Conservation (phyloP, 2,329 filamentous ascomycete species). For the Lecanicillium sp. region DNA sequence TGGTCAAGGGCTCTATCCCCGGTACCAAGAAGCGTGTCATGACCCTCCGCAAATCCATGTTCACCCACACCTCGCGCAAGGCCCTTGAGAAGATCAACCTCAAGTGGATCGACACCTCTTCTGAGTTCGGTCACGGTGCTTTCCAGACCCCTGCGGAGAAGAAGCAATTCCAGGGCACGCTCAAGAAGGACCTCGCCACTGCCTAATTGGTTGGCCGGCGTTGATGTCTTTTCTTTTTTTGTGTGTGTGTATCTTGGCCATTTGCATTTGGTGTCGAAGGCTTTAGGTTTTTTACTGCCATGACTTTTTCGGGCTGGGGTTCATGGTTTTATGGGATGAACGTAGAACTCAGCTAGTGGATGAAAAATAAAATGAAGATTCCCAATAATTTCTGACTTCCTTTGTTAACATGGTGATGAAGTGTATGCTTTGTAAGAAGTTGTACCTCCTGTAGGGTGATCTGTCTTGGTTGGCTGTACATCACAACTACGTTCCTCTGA, state of each 20-base stretch:
- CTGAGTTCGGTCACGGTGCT: conserved; percentile 99
- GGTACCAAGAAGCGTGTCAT: conserved; percentile 99
- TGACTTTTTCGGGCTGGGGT: conserved; percentile 24
- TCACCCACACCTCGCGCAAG: conserved; percentile 89
- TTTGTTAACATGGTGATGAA: too few relatives aligned
- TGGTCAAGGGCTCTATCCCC: conserved; percentile 95
- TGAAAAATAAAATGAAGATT: conserved; percentile 26
- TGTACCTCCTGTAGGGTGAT: too few relatives aligned
- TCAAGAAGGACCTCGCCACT: conserved; percentile 87
- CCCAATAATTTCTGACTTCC: conserved; percentile 13
- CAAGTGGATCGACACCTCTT: conserved; percentile 99
- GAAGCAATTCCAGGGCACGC: conserved; percentile 91
- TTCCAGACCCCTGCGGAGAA: conserved; percentile 99
- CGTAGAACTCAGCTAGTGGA: conserved; percentile 24
- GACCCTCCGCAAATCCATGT: conserved; percentile 86
- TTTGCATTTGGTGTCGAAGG: conserved; percentile 49
- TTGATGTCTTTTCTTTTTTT: conserved; percentile 29
- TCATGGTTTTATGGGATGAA: conserved; percentile 28
- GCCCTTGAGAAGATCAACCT: conserved; percentile 98
- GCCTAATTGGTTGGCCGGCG: conserved; percentile 26
- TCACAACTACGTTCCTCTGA: too few relatives aligned
- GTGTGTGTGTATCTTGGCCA: conserved; percentile 30
- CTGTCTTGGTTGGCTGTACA: too few relatives aligned
- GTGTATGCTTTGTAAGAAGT: too few relatives aligned
- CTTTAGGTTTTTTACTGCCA: conserved; percentile 28